Evolutionary conservation across 495 filamentous ascomycete species (phyloP).

Genomic region (Hypomontagnella monticulosa): DNA sequence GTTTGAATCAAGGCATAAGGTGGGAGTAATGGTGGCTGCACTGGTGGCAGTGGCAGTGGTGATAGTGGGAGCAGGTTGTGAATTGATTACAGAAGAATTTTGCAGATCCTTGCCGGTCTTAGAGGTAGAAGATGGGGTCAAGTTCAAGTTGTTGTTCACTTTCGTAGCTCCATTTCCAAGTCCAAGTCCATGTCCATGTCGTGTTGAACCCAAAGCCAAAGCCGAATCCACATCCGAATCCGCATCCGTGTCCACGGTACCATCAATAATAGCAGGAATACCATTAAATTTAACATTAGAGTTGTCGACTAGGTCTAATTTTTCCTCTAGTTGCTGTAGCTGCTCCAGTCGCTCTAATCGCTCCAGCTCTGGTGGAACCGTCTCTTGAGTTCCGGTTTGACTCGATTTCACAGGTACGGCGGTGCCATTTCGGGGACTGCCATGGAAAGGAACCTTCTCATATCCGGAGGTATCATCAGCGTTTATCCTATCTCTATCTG

Average conservation of each 20-base stretch:
- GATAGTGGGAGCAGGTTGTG: conserved; percentile 8
- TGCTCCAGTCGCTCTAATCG: no score
- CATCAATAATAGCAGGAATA: neutral
- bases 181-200: neutral
- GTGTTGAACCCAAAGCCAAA: neutral
- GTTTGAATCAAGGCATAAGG: conserved; percentile 14
- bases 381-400: conserved; percentile 19
- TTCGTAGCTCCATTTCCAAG: neutral
- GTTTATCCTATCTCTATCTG: conserved; percentile 2
- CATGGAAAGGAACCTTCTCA: conserved; percentile 4
- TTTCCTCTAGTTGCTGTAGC: conserved; percentile 12
- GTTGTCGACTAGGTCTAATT: conserved; percentile 25
- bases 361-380: conserved; percentile 39
- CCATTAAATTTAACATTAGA: conserved; percentile 4
- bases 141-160: neutral
- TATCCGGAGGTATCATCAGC: conserved; percentile 20
- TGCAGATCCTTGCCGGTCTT: no score
- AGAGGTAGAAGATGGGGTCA: conserved; percentile 18
- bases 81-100: no score
- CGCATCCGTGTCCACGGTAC: neutral
- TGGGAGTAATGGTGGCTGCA: conserved; percentile 32
- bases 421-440: conserved; percentile 2
- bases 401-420: neutral
- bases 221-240: neutral
- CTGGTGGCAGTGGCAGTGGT: conserved; percentile 33